These are phyloP conservation scores for Peziza echinospora DNA, from an alignment of 495 filamentous ascomycete species.

Conservation along the genomic window DNA sequence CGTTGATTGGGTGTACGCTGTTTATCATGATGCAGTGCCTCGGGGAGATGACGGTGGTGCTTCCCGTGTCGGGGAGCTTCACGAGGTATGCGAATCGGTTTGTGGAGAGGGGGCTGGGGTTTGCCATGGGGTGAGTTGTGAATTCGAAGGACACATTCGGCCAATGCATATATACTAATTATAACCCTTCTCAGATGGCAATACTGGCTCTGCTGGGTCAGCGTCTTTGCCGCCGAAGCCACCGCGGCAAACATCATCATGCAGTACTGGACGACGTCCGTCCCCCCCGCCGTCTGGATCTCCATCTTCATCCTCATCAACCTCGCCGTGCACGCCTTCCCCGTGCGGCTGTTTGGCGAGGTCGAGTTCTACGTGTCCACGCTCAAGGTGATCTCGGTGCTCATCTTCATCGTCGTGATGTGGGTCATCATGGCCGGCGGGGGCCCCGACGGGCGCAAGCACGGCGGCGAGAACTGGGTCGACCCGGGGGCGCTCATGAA, in stretches of 20 bases:
- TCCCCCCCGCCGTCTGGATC: constrained; percentile 41
- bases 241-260: constrained; percentile 34
- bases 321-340: constrained; percentile 47
- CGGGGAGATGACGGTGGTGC: constrained; percentile 47
- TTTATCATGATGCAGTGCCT: constrained; percentile 30
- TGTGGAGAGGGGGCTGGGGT: constrained; percentile 59
- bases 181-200: constrained; percentile 34
- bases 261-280: constrained; percentile 34
- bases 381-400: constrained; percentile 37
- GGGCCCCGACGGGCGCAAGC: constrained; percentile 27
- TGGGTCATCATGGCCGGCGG: constrained; percentile 46
- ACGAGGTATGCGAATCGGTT: constrained; percentile 52
- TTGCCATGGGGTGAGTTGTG: constrained; percentile 50
- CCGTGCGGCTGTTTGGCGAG: constrained; percentile 51
- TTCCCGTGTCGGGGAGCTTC: constrained; percentile 37
- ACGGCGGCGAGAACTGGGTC: constrained; percentile 41
- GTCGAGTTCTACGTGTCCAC: constrained; percentile 33
- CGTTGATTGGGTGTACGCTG: constrained; percentile 28
- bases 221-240: constrained; percentile 34
- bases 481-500: constrained; percentile 51
- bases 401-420: constrained; percentile 52
- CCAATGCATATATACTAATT: too few species aligned
- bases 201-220: constrained; percentile 44
- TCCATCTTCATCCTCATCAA: constrained; percentile 33
- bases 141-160: too few species aligned